Evolutionary conservation across 2,329 filamentous ascomycete genomes (phyloP).

Genomic region (Hymenoscyphus infarciens): DNA sequence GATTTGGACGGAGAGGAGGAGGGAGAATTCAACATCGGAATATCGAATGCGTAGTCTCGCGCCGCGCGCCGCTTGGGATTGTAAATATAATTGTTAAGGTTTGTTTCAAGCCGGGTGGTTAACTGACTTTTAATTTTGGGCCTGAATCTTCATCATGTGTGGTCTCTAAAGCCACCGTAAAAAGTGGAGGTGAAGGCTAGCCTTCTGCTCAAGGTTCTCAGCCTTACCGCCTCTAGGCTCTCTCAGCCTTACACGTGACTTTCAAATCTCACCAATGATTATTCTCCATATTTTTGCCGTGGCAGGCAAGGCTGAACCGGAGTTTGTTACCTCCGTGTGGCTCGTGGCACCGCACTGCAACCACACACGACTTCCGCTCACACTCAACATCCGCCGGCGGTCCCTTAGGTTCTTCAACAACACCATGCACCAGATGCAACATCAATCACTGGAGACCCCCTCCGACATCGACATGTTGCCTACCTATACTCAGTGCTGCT

Average conservation of each 20-base stretch:
- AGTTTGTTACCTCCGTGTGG: not conserved
- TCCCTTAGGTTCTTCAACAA: not conserved
- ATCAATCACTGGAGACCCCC: not conserved
- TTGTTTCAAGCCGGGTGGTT: too few species aligned
- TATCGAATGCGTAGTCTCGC: not conserved
- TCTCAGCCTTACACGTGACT: not conserved
- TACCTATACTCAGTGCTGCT: too few species aligned
- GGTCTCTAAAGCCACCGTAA: conserved; percentile 6
- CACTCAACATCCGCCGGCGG: not conserved
- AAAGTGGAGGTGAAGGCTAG: not conserved
- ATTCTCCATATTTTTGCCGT: too few species aligned
- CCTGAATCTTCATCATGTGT: not conserved
- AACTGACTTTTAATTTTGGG: not conserved
- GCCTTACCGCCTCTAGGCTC: not conserved
- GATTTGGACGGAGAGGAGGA: not conserved
- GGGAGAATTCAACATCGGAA: not conserved
- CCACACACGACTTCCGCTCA: not conserved
- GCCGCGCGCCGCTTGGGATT: not conserved
- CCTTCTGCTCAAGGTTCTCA: not conserved
- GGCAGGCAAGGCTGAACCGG: not conserved
- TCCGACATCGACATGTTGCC: not conserved
- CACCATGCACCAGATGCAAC: too few species aligned
- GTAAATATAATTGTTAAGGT: not conserved
- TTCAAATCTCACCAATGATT: not conserved
- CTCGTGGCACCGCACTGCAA: not conserved